Evolutionary conservation across 1,284 basidiomycete species (phyloP).

Genomic region (Hymenochaete sp.): DNA sequence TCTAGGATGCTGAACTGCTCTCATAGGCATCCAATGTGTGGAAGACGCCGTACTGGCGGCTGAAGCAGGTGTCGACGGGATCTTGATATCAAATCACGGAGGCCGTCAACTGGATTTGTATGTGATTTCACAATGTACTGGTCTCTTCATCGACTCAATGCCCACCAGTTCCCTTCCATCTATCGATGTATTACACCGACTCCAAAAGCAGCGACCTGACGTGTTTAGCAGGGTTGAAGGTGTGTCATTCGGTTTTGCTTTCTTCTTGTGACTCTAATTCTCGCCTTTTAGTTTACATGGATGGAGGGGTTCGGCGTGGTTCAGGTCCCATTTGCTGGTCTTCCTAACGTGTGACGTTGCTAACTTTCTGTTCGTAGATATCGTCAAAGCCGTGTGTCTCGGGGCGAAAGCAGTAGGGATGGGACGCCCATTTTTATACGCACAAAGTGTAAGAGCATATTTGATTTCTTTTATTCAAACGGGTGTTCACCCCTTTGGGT

Average conservation of each 20-base stretch:
- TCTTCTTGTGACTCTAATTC: neutral
- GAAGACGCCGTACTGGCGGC: conserved; percentile 83
- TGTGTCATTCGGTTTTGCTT: conserved; percentile 20
- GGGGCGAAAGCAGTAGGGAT: conserved; percentile 88
- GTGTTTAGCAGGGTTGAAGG: conserved; percentile 69
- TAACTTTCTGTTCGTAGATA: conserved; percentile 37
- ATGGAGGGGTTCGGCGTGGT: conserved; percentile 81
- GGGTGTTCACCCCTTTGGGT: conserved; percentile 11
- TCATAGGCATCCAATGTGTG: conserved; percentile 63
- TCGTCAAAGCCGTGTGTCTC: conserved; percentile 85
- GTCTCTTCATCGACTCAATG: neutral
- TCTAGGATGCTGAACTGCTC: neutral
- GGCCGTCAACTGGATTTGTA: conserved; percentile 79
- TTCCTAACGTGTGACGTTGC: conserved; percentile 21
- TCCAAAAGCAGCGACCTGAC: conserved; percentile 65
- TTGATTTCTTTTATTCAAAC: conserved; percentile 6
- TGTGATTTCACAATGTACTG: conserved; percentile 21
- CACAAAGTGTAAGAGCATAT: conserved; percentile 61
- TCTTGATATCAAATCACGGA: conserved; percentile 88
- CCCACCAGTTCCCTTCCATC: conserved; percentile 55
- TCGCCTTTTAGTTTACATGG: conserved; percentile 64
- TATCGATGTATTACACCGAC: conserved; percentile 67
- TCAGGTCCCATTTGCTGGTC: too few relatives aligned
- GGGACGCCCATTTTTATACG: conserved; percentile 85
- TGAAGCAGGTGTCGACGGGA: conserved; percentile 81